Evolutionary conservation across 2,329 filamentous ascomycete species (phyloP).

Genomic region (Zymoseptoria crescenta): DNA sequence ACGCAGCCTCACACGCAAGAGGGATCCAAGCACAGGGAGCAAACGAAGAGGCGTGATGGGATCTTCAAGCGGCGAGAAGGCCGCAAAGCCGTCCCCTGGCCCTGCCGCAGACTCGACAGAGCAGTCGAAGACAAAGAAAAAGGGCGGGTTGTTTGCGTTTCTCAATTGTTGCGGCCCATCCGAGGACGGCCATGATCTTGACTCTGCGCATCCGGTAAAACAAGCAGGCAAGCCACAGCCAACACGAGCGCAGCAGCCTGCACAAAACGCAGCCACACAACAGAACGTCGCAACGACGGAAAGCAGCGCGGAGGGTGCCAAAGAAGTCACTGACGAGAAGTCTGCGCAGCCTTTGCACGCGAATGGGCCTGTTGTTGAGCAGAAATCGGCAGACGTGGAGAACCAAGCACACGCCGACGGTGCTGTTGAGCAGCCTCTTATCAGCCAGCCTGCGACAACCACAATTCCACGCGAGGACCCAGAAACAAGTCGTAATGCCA

Average conservation of each 20-base stretch:
- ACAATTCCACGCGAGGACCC: neutral
- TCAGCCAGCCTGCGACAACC: constrained; percentile 5
- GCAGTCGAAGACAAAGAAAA: constrained; percentile 35
- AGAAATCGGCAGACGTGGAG: constrained; percentile 10
- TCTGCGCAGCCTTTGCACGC: constrained; percentile 9
- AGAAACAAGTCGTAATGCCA: neutral
- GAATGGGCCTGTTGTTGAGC: constrained; percentile 10
- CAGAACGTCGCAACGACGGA: constrained; percentile 34
- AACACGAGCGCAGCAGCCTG: constrained; percentile 26
- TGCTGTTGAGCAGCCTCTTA: constrained; percentile 13
- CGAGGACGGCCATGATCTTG: constrained; percentile 51
- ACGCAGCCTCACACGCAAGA: constrained; percentile 39
- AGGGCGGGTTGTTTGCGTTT: constrained; percentile 41
- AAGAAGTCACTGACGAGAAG: constrained; percentile 41
- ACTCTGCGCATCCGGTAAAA: constrained; percentile 43
- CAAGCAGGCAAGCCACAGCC: constrained; percentile 32
- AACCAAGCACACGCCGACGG: constrained; percentile 12
- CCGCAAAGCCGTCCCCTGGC: constrained; percentile 27
- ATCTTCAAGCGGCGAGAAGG: constrained; percentile 33
- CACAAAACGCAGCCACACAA: constrained; percentile 48
- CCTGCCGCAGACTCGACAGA: constrained; percentile 25
- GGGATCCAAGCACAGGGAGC: constrained; percentile 40
- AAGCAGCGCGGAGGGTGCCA: constrained; percentile 38
- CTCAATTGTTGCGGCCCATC: constrained; percentile 61
- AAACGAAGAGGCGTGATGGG: constrained; percentile 36